Evolutionary conservation across 345 rosid genomes (phyloP).

Genomic region (Camelina laxa): DNA sequence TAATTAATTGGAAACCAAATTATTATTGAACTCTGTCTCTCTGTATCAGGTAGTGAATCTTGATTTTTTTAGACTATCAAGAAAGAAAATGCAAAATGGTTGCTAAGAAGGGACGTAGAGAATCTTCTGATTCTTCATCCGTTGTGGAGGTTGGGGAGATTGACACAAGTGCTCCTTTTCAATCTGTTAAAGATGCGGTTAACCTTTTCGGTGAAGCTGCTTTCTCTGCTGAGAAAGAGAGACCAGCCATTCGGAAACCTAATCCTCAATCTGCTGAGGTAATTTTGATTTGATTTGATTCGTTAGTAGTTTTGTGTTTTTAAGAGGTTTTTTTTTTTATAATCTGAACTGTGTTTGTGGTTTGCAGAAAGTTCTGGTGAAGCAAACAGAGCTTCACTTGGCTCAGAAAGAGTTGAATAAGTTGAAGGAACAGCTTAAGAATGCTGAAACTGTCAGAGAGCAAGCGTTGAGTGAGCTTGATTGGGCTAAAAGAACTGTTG

Average conservation of each 20-base stretch:
- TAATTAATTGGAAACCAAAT: background rate
- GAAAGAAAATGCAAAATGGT: conserved; percentile 60
- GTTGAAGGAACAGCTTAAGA: conserved; percentile 74
- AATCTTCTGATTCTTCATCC: conserved; percentile 59
- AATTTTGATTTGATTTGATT: conserved; percentile 30
- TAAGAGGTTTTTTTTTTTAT: background rate
- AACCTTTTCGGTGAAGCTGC: conserved; percentile 89
- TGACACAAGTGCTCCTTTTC: conserved; percentile 97
- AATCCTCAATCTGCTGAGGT: conserved; percentile 87
- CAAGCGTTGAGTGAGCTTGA: conserved; percentile 84
- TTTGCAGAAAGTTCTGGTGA: conserved; percentile 73
- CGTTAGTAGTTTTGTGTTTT: background rate
- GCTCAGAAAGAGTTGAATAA: conserved; percentile 76
- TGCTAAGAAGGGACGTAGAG: conserved; percentile 68
- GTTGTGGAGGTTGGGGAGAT: conserved; percentile 89
- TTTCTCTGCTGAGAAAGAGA: conserved; percentile 82
- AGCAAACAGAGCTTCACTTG: conserved; percentile 88
- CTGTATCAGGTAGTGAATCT: conserved; percentile 34
- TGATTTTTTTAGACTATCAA: background rate
- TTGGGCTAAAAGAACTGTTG: conserved; percentile 67
- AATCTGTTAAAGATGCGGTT: conserved; percentile 96
- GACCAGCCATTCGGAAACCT: conserved; percentile 64
- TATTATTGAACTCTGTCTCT: background rate
- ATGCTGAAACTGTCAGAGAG: conserved; percentile 71
- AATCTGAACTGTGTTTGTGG: conserved; percentile 19